Base-by-base conservation (phyloP, 2,329 filamentous ascomycete genomes). In the Akanthomyces dipterigenus region DNA sequence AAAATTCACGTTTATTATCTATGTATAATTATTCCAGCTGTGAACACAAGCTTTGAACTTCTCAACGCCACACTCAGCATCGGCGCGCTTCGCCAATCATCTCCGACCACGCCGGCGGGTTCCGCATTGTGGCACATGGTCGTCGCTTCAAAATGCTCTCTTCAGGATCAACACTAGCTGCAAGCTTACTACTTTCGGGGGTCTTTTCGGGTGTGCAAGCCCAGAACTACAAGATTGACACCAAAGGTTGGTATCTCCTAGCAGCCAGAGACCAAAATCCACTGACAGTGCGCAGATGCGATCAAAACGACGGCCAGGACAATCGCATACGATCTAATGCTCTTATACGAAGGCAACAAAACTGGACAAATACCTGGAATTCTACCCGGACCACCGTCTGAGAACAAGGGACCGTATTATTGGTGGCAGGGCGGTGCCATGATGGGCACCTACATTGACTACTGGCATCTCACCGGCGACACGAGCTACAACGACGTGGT, bases 361-460 rank as follows among this genome's bases (percentile, higher is more conserved):
- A 69, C 75, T 1, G 78, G 79, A 55, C 70, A 75, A 66, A 78
- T 76, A 12, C 79, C 80, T 16, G 80, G 80, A 53, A 81, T 82
- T 63, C 69, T 82, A 16, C 79, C 79, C 7, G 79, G 79, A 0
- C 80, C 80, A 59, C 79, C 80, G 3, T 42, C 62, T 9, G 62
- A 63, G 8, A 46, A 53, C 22, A 63, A 63, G 24, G 82, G 82
- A 65, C 78, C 82, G 64, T 88, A 88, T 71, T 90, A 89, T 77
- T 91, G 88, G 88, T 91, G 88, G 88, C 85, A 90, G 70, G 85
- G 84, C 5, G 84, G 85, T 57, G 84, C 85, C 16, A 78, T 91
- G 75, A 88, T 88, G 80, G 84, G 86, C 64, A 82, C 85, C 1
- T 76, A 88, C 66, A 78, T 90, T 48, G 86, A 90, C 72, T 90